Percentiles rank a stretch among this genome's conserved stretches.
These are phyloP conservation scores for Amaranthus palmeri DNA, from an alignment of 148 eudicot genomes.

Conservation along the genomic window DNA sequence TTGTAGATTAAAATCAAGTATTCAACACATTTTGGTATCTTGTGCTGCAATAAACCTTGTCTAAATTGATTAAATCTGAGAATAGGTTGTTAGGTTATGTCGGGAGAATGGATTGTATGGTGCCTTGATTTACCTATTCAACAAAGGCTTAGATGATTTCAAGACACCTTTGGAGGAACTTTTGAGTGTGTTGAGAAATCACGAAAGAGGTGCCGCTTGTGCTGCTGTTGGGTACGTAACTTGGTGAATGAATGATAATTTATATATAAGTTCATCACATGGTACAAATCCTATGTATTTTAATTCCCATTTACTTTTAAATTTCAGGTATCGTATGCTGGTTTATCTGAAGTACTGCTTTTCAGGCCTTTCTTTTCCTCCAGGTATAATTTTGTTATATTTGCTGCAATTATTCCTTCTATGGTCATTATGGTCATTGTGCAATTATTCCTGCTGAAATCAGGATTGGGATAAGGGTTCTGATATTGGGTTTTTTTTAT, in stretches of 20 bases:
- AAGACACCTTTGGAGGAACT: conserved; percentile 91
- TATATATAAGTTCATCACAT: too few species aligned
- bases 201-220: conserved; percentile 34
- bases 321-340: conserved; percentile 80
- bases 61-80: conserved; percentile 10
- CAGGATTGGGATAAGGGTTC: too few species aligned
- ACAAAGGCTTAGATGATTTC: conserved; percentile 94
- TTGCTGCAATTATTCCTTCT: neutral
- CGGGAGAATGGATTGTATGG: conserved; percentile 84
- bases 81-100: conserved; percentile 81
- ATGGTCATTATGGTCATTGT: neutral
- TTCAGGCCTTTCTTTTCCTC: conserved; percentile 86
- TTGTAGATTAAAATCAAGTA: conserved; percentile 1
- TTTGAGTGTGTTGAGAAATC: conserved; percentile 50
- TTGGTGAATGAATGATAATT: neutral
- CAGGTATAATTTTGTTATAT: conserved; percentile 46
- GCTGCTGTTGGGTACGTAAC: conserved; percentile 71
- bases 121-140: conserved; percentile 84
- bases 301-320: conserved; percentile 15
- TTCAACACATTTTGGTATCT: conserved; percentile 1
- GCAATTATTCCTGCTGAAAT: too few species aligned
- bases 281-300: neutral
- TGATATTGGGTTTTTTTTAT: too few species aligned
- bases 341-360: conserved; percentile 97
- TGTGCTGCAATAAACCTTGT: neutral